Evolutionary conservation across 2,329 filamentous ascomycete genomes (phyloP), one percentile per base, ranked within the genome.

Genomic region (Epichloe gansuensis): DNA sequence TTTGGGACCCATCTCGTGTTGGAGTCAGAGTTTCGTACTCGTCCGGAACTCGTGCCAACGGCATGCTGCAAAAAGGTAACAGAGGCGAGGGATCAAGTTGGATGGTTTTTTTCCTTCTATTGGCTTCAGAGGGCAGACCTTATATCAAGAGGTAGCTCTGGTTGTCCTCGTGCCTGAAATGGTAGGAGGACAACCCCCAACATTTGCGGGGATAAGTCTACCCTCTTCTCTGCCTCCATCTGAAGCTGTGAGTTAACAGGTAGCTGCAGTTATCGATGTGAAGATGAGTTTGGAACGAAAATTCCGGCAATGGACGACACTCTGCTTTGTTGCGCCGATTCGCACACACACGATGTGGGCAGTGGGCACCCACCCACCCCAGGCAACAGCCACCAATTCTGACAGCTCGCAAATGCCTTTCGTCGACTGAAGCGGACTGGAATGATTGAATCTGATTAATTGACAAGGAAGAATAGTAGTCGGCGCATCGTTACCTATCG

Each of bases 1-100:
- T 61, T 69, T 71, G 77, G 88, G 88, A 89, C 87, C 86, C 89
- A 88, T 89, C 86, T 81, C 67, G 84, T 80, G 86, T 90, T 89
- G 86, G 86, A 75, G 84, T 94, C 88, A 94, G 89, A 90, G 88
- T 75, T 83, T 89, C 75, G 88, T 77, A 79, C 88, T 91, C 91
- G 87, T 91, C 88, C 74, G 78, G 73, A 57, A 51, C 46, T 63
- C 60, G 55, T 52, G 51, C 54, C 46, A 50, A 54, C 52, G 55
- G 53, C 25, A 48, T 48, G 12, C 17, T 38, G 43, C 28, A 25
- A 28, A 15, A 35, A 41, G 38, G 31, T 35, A 31, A 23, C 23
- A 41, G 41, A 39, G 39, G 28, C 7, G 4, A 47, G 37, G 17
- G 21, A 37, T 31, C 13, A 21, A 38, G 28, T 23, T 11, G 39